These are phyloP conservation scores for Zelonia costaricensis DNA, from an alignment of 208 protist species.

Conservation along the genomic window DNA sequence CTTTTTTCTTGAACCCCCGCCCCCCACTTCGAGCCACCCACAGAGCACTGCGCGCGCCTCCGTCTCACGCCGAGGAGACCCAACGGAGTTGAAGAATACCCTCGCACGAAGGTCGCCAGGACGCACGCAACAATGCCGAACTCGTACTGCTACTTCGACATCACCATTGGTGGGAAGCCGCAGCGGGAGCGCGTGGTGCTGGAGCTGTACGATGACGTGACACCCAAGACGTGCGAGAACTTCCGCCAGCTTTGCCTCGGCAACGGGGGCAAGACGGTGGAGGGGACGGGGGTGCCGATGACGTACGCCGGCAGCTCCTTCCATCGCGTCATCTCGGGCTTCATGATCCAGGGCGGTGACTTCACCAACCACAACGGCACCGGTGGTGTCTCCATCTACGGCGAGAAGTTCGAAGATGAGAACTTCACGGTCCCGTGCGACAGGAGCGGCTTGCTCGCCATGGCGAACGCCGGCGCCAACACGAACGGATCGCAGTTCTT, in stretches of 20 bases:
- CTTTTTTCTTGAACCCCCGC: too few species aligned
- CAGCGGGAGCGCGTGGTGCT: slow-evolving; percentile 86
- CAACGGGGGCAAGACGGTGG: slow-evolving; percentile 78
- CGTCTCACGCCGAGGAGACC: too few species aligned
- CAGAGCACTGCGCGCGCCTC: too few species aligned
- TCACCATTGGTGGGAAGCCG: slow-evolving; percentile 76
- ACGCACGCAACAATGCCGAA: slow-evolving; percentile 27
- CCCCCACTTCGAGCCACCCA: too few species aligned
- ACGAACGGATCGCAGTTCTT: slow-evolving; percentile 95
- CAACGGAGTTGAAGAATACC: too few species aligned
- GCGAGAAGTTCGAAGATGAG: slow-evolving; percentile 95
- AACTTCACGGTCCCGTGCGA: slow-evolving; percentile 94
- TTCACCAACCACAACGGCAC: slow-evolving; percentile 95
- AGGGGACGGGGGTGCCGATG: slow-evolving; percentile 75
- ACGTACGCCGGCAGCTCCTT: slow-evolving; percentile 93
- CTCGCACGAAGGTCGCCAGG: too few species aligned
- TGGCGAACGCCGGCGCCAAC: slow-evolving; percentile 94
- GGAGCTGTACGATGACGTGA: slow-evolving; percentile 92
- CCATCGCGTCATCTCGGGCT: slow-evolving; percentile 94
- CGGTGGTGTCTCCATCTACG: slow-evolving; percentile 95
- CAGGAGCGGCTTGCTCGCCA: slow-evolving; percentile 85
- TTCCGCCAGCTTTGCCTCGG: slow-evolving; percentile 93
- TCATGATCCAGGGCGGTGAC: slow-evolving; percentile 97
- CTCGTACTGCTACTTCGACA: slow-evolving; percentile 83
- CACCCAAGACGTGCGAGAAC: slow-evolving; percentile 95